A percentile compares a stretch with the other conserved stretches of the same genome.
phyloP scores from a whole-genome alignment of 2,329 filamentous ascomycete species.

The Microdochium paspali region DNA sequence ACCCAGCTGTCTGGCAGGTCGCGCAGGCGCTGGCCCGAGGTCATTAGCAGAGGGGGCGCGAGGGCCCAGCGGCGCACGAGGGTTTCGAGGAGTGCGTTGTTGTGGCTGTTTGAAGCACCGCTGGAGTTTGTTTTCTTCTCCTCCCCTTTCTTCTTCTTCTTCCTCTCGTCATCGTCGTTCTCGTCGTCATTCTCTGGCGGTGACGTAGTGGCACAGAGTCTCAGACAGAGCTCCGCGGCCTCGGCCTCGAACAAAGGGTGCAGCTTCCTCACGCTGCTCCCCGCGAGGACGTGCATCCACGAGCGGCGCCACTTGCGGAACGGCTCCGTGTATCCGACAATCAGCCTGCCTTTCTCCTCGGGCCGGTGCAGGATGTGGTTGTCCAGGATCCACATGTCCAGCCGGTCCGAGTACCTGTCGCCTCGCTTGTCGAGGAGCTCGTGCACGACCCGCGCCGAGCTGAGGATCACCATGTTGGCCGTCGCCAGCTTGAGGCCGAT shows the following conservation, averaged over 20 bases:
- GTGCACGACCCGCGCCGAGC: constrained; percentile 2
- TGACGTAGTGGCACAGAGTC: not conserved
- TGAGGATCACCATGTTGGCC: constrained; percentile 5
- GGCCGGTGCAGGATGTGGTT: constrained; percentile 3
- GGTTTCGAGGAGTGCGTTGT: not conserved
- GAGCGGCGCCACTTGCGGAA: constrained; percentile 4
- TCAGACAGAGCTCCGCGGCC: constrained; percentile 1
- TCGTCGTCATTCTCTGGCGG: not conserved
- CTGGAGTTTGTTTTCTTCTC: too few relatives aligned
- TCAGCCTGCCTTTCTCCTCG: constrained; percentile 2
- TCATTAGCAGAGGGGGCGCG: constrained; percentile 2
- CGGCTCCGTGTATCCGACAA: constrained; percentile 1
- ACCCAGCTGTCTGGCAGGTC: constrained; percentile 1
- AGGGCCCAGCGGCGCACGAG: not conserved
- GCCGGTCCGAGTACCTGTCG: constrained; percentile 4
- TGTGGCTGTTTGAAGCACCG: not conserved
- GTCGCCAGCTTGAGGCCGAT: constrained; percentile 6
- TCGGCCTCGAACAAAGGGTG: constrained; percentile 4
- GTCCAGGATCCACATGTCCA: constrained; percentile 1
- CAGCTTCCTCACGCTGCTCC: constrained; percentile 1
- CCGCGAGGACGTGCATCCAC: constrained; percentile 2
- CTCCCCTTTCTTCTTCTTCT: too few relatives aligned
- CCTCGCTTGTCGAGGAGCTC: constrained; percentile 5
- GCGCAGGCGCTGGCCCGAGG: constrained; percentile 3
- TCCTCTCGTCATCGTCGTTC: too few relatives aligned